These are phyloP conservation scores for Fusarium setosum DNA, from an alignment of 2,329 filamentous ascomycete species.

Conservation along the genomic window DNA sequence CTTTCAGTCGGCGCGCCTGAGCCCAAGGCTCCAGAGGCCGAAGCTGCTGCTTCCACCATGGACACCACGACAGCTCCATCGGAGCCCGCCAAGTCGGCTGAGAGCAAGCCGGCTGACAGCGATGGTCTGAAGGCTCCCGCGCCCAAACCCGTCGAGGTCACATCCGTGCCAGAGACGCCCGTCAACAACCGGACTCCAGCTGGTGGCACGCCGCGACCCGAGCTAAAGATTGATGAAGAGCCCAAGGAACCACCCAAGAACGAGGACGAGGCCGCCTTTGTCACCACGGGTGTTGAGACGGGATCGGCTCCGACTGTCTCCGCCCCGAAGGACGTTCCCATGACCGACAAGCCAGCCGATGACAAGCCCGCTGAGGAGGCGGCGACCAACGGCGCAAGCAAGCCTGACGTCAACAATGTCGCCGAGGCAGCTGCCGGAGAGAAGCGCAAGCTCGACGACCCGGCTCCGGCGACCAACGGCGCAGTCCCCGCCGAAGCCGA, in stretches of 20 bases:
- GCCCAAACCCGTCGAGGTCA: constrained; percentile 51
- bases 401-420: constrained; percentile 30
- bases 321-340: constrained; percentile 31
- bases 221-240: constrained; percentile 48
- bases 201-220: constrained; percentile 49
- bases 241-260: constrained; percentile 40
- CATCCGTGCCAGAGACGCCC: constrained; percentile 51
- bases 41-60: constrained; percentile 43
- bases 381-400: constrained; percentile 32
- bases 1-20: constrained; percentile 45
- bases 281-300: constrained; percentile 42
- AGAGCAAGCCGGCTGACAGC: constrained; percentile 30
- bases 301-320: constrained; percentile 35
- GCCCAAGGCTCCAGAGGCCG: constrained; percentile 43
- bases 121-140: constrained; percentile 25
- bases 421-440: constrained; percentile 39
- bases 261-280: constrained; percentile 38
- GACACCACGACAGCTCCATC: constrained; percentile 38
- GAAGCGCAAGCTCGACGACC: constrained; percentile 56
- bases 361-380: constrained; percentile 18
- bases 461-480: constrained; percentile 34
- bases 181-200: constrained; percentile 48
- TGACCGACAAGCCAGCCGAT: constrained; percentile 24
- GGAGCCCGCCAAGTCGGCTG: constrained; percentile 36
- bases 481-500: constrained; percentile 21